Percentiles rank a stretch among this genome's conserved stretches.
Evolutionary conservation across 345 rosid species (phyloP).

Genomic region (Pugionium cornutum): DNA sequence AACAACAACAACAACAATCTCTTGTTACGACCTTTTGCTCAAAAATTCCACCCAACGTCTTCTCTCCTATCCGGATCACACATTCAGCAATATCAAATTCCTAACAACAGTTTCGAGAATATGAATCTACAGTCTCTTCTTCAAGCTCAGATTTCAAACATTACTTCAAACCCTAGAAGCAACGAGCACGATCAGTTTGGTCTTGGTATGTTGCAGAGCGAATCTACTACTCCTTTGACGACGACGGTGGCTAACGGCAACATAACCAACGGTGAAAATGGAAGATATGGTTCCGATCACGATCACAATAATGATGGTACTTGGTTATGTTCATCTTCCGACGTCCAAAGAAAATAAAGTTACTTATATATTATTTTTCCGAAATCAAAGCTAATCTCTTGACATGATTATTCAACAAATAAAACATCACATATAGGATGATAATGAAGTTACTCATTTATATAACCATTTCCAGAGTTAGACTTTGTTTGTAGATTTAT

Average conservation of each 20-base stretch:
- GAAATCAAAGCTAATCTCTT: slow-evolving; percentile 25
- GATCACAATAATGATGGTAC: slow-evolving; percentile 54
- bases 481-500: not conserved
- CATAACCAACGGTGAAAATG: slow-evolving; percentile 35
- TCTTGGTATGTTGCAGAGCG: slow-evolving; percentile 54
- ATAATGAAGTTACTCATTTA: slow-evolving; percentile 14
- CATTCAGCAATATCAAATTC: slow-evolving; percentile 38
- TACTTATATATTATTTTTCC: not conserved
- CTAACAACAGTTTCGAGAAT: slow-evolving; percentile 41
- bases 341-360: slow-evolving; percentile 25
- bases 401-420: slow-evolving; percentile 16
- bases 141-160: slow-evolving; percentile 45
- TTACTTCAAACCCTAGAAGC: slow-evolving; percentile 41
- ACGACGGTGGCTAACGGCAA: slow-evolving; percentile 35
- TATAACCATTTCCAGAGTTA: slow-evolving; percentile 1
- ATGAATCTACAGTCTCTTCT: slow-evolving; percentile 67
- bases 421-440: slow-evolving; percentile 19
- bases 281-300: slow-evolving; percentile 47
- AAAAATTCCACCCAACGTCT: slow-evolving; percentile 47
- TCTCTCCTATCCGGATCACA: slow-evolving; percentile 36
- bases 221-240: slow-evolving; percentile 42
- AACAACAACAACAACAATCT: slow-evolving; percentile 47
- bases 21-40: slow-evolving; percentile 58
- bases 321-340: slow-evolving; percentile 84
- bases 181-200: slow-evolving; percentile 41